Percentiles rank a stretch among this genome's conserved stretches.
These are phyloP conservation scores for Lactarius hatsudake DNA, from an alignment of 768 basidiomycete species.

Conservation along the genomic window DNA sequence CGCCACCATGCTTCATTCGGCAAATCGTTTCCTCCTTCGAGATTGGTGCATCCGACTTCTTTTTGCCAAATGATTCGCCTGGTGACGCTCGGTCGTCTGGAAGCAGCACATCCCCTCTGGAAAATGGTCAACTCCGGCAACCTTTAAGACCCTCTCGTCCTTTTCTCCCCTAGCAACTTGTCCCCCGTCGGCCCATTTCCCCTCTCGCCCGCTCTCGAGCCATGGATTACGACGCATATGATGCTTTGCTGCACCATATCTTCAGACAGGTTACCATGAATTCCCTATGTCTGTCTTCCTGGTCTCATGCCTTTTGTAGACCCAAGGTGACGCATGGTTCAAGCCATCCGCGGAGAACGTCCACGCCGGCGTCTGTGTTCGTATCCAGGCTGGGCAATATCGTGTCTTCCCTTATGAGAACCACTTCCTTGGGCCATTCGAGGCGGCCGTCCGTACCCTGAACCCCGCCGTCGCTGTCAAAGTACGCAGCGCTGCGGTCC, in stretches of 20 bases:
- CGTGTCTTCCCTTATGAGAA: conserved; percentile 87
- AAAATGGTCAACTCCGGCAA: not conserved
- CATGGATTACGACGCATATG: conserved; percentile 80
- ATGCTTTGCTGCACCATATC: conserved; percentile 76
- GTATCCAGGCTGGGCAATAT: conserved; percentile 65
- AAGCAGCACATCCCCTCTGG: not conserved
- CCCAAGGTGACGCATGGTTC: conserved; percentile 82
- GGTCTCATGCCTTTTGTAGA: conserved; percentile 44
- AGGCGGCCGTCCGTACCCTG: conserved; percentile 67
- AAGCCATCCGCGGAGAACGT: conserved; percentile 82
- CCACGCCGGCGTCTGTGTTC: conserved; percentile 73
- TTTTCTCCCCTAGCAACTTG: conserved; percentile 21
- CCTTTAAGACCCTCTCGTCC: conserved; percentile 15
- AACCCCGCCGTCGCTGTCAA: conserved; percentile 88
- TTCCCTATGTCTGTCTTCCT: not conserved
- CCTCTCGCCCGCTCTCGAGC: not conserved
- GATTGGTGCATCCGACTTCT: not conserved
- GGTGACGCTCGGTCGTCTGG: not conserved
- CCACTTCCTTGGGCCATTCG: conserved; percentile 74
- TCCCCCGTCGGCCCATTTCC: conserved; percentile 12
- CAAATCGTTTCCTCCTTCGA: not conserved
- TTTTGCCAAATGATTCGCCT: conserved; percentile 3
- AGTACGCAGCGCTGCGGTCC: conserved; percentile 72
- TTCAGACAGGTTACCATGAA: conserved; percentile 59
- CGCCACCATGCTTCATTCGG: not conserved